phyloP scores from a whole-genome alignment of 129 eudicot species.

The Mikania micrantha region DNA sequence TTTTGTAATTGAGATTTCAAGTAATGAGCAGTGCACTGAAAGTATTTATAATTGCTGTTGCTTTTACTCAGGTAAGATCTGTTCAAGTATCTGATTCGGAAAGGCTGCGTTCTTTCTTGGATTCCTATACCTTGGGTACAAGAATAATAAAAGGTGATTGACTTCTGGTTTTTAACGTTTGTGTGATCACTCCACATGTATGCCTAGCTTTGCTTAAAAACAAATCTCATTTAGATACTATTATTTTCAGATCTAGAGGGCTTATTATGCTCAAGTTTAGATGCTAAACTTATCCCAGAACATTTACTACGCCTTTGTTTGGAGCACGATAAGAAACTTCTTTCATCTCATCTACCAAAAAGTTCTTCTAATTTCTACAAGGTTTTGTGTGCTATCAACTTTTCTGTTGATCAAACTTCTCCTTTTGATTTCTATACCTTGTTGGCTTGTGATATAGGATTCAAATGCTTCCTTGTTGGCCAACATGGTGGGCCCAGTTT shows the following conservation, averaged over 20 bases:
- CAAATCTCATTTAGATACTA: slow-evolving; percentile 1
- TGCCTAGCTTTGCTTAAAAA: neutral
- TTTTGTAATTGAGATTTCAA: neutral
- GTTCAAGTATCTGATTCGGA: slow-evolving; percentile 51
- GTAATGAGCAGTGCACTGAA: neutral
- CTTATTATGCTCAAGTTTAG: slow-evolving; percentile 48
- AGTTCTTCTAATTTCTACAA: slow-evolving; percentile 68
- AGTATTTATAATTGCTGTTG: slow-evolving; percentile 6
- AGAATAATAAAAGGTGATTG: slow-evolving; percentile 44
- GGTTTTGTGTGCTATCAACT: slow-evolving; percentile 24
- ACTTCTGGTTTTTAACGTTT: neutral
- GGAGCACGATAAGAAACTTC: slow-evolving; percentile 57
- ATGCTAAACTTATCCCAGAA: slow-evolving; percentile 66
- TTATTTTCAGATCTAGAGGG: slow-evolving; percentile 53
- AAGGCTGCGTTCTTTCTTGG: slow-evolving; percentile 45
- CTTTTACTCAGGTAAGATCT: slow-evolving; percentile 51
- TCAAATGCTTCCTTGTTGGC: slow-evolving; percentile 66
- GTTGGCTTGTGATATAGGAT: slow-evolving; percentile 37
- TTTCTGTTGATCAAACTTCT: neutral
- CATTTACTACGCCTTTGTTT: slow-evolving; percentile 75
- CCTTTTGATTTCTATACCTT: neutral
- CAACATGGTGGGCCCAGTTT: slow-evolving; percentile 62
- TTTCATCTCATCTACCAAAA: slow-evolving; percentile 26
- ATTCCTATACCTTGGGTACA: slow-evolving; percentile 66
- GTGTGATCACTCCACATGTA: neutral